Evolutionary conservation across 169 alveolate genomes (phyloP).

Genomic region (Eimeria sp.): DNA sequence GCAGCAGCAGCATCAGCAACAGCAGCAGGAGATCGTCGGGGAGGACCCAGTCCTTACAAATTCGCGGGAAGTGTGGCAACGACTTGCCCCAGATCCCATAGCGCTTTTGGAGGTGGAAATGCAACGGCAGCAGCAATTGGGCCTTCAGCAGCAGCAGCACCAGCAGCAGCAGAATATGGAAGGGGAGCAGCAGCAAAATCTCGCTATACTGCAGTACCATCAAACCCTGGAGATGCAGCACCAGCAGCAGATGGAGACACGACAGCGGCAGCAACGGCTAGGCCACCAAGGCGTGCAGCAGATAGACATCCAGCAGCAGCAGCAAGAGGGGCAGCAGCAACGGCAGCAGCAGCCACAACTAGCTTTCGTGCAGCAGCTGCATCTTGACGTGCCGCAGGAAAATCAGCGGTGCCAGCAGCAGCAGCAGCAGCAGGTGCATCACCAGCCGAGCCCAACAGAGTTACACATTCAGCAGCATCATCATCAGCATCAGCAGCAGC

Average conservation of each 20-base stretch:
- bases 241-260: background rate
- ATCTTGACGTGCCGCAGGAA: too few species aligned
- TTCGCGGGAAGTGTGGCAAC: conserved; percentile 24
- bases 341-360: background rate
- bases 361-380: background rate
- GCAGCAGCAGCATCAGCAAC: background rate
- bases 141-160: conserved; percentile 2
- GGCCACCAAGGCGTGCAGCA: conserved; percentile 1
- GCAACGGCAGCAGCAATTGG: background rate
- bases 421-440: background rate
- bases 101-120: background rate
- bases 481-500: too few species aligned
- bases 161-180: background rate
- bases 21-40: background rate
- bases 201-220: background rate
- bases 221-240: background rate
- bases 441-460: background rate
- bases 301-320: background rate
- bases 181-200: background rate
- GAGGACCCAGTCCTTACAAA: background rate
- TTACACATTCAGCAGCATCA: background rate
- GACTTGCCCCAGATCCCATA: background rate
- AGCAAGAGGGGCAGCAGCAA: background rate
- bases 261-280: background rate
- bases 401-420: background rate